Evolutionary conservation across 2,329 filamentous ascomycete species (phyloP).

Genomic region (Westerdykella ornata): DNA sequence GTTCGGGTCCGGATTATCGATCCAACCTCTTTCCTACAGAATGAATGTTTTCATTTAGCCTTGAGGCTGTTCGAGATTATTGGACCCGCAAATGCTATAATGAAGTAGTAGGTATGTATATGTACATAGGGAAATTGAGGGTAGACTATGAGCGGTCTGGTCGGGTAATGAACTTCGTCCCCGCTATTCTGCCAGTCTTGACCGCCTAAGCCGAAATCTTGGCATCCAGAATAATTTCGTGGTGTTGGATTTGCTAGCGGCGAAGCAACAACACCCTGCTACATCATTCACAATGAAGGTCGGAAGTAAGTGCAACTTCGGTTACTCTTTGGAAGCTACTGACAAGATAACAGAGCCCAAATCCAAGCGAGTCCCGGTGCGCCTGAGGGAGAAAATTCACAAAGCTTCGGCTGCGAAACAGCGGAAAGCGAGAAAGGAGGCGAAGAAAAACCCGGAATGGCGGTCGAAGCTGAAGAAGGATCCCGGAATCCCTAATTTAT

Average conservation of each 20-base stretch:
- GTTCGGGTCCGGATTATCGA: too few species aligned
- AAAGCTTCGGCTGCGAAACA: conserved; percentile 89
- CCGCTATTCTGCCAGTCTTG: conserved; percentile 2
- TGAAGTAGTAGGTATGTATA: too few species aligned
- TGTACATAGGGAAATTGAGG: too few species aligned
- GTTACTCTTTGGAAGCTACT: not conserved
- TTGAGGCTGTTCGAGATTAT: too few species aligned
- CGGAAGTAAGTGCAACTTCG: conserved; percentile 32
- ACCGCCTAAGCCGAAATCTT: conserved; percentile 14
- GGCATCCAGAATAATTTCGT: conserved; percentile 3
- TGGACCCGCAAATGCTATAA: too few species aligned
- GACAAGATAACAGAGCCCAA: conserved; percentile 63
- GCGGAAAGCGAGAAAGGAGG: conserved; percentile 77
- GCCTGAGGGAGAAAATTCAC: conserved; percentile 90
- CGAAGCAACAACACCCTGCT: conserved; percentile 10
- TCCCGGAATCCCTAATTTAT: conserved; percentile 92
- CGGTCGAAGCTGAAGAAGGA: conserved; percentile 93
- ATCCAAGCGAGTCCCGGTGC: conserved; percentile 86
- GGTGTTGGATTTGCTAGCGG: conserved; percentile 20
- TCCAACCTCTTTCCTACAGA: too few species aligned
- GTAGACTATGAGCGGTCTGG: too few species aligned
- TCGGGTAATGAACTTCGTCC: too few species aligned
- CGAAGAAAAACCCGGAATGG: conserved; percentile 98
- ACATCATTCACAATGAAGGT: conserved; percentile 34
- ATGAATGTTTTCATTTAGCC: too few species aligned